phyloP scores from a whole-genome alignment of 768 basidiomycete genomes.

The Psilocybe tampanensis region DNA sequence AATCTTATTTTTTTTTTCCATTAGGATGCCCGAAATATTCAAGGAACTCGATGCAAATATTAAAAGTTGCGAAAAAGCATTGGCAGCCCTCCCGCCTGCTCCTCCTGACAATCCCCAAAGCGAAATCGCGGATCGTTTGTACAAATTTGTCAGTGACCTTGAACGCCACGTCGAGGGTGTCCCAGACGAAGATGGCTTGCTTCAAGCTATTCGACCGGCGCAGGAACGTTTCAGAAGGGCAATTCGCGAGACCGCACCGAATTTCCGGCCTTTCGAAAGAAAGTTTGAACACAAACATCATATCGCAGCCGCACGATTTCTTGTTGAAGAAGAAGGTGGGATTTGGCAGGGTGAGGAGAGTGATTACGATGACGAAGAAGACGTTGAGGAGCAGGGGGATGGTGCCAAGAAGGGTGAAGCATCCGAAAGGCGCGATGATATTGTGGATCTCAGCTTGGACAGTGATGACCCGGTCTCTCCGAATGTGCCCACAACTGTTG shows the following conservation, averaged over 20 bases:
- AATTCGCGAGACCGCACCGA: slow-evolving; percentile 56
- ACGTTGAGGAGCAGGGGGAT: not conserved
- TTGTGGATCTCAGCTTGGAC: not conserved
- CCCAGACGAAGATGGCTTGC: slow-evolving; percentile 49
- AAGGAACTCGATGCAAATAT: slow-evolving; percentile 56
- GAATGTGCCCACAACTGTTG: not conserved
- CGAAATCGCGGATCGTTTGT: slow-evolving; percentile 55
- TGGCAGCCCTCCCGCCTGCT: slow-evolving; percentile 43
- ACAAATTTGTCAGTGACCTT: slow-evolving; percentile 49
- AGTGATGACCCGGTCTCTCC: not conserved
- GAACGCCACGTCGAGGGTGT: slow-evolving; percentile 51
- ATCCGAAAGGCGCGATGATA: too few species aligned
- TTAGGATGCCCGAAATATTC: slow-evolving; percentile 64
- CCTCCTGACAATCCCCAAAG: slow-evolving; percentile 58
- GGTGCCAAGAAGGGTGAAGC: not conserved
- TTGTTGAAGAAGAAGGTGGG: slow-evolving; percentile 20
- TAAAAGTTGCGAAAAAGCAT: slow-evolving; percentile 31
- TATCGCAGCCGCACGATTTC: slow-evolving; percentile 20
- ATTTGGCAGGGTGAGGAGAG: slow-evolving; percentile 23
- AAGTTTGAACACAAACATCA: slow-evolving; percentile 9
- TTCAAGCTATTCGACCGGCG: slow-evolving; percentile 56
- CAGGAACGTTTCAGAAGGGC: slow-evolving; percentile 47
- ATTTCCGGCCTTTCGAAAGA: slow-evolving; percentile 53
- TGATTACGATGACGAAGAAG: slow-evolving; percentile 18
- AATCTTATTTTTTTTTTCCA: slow-evolving; percentile 7